Conservation (phyloP, 768 basidiomycete species). For the Paxillus involutus region DNA sequence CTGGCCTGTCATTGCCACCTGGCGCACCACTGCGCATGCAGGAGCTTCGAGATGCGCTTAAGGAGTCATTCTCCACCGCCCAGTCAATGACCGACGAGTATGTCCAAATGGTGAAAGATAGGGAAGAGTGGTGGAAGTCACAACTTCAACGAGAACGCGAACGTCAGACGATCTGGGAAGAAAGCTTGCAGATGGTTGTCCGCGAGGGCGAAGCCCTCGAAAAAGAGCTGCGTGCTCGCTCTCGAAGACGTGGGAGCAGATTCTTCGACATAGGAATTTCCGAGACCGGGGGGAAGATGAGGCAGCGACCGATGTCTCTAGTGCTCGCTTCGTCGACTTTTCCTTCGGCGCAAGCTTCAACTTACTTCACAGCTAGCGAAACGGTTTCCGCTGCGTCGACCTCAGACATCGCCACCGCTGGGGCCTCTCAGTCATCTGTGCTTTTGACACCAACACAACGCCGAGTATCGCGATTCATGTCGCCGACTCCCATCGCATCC, state of each 20-base stretch:
- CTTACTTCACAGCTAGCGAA: slow-evolving; percentile 25
- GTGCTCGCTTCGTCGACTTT: slow-evolving; percentile 5
- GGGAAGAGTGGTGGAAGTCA: slow-evolving; percentile 80
- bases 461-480: slow-evolving; percentile 12
- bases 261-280: slow-evolving; percentile 43
- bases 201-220: slow-evolving; percentile 84
- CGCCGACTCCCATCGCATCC: slow-evolving; percentile 10
- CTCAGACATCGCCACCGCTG: not conserved
- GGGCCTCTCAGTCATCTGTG: slow-evolving; percentile 9
- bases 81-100: slow-evolving; percentile 67
- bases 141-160: slow-evolving; percentile 64
- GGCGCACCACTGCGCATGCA: slow-evolving; percentile 26
- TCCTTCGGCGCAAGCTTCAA: slow-evolving; percentile 17
- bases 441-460: slow-evolving; percentile 25
- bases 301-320: slow-evolving; percentile 21
- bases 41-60: slow-evolving; percentile 51
- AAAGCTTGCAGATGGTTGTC: slow-evolving; percentile 84
- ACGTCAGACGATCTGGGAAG: slow-evolving; percentile 80
- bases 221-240: slow-evolving; percentile 65
- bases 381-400: slow-evolving; percentile 13
- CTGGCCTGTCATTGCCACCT: slow-evolving; percentile 38
- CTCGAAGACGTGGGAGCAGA: slow-evolving; percentile 58
- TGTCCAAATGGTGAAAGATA: slow-evolving; percentile 62
- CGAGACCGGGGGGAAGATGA: slow-evolving; percentile 19
- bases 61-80: slow-evolving; percentile 56